Percentiles rank a stretch among this genome's conserved stretches.
phyloP scores from a whole-genome alignment of 331 rosid genomes.

The Saraca asoca region DNA sequence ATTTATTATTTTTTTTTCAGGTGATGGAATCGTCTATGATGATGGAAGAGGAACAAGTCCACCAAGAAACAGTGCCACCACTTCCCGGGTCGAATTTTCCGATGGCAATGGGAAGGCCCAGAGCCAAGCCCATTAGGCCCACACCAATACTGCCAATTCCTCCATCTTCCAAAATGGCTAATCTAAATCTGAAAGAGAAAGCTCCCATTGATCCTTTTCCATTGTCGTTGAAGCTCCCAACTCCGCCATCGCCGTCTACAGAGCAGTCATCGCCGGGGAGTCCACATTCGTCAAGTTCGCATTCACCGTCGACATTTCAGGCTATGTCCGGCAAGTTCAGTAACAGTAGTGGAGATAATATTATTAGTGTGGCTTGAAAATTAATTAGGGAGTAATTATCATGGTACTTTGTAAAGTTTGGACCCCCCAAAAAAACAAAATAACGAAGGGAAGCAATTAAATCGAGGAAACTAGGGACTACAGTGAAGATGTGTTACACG shows the following conservation, averaged over 20 bases:
- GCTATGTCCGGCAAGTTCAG: slow-evolving; percentile 51
- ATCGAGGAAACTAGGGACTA: too few species aligned
- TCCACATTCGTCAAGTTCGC: slow-evolving; percentile 23
- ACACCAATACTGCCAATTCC: slow-evolving; percentile 64
- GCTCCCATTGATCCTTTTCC: slow-evolving; percentile 40
- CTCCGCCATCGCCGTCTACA: slow-evolving; percentile 25
- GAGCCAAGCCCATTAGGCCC: slow-evolving; percentile 56
- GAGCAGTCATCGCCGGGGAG: slow-evolving; percentile 42
- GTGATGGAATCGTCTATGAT: slow-evolving; percentile 47
- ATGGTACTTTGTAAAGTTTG: too few species aligned
- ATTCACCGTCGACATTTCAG: slow-evolving; percentile 40
- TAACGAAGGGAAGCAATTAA: too few species aligned
- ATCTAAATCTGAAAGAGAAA: slow-evolving; percentile 55
- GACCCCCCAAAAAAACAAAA: too few species aligned
- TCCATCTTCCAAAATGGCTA: slow-evolving; percentile 71
- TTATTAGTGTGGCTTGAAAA: slow-evolving; percentile 69
- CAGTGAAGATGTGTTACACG: too few species aligned
- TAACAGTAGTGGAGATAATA: slow-evolving; percentile 53
- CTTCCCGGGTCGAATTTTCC: slow-evolving; percentile 35
- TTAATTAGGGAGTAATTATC: too few species aligned
- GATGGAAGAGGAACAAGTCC: slow-evolving; percentile 40
- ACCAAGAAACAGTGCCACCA: slow-evolving; percentile 30
- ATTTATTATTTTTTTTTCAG: slow-evolving; percentile 31
- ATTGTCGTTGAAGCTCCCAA: slow-evolving; percentile 53
- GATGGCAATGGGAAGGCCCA: slow-evolving; percentile 17